phyloP scores from a whole-genome alignment of 2,329 filamentous ascomycete genomes.

The Fusarium sp. region DNA sequence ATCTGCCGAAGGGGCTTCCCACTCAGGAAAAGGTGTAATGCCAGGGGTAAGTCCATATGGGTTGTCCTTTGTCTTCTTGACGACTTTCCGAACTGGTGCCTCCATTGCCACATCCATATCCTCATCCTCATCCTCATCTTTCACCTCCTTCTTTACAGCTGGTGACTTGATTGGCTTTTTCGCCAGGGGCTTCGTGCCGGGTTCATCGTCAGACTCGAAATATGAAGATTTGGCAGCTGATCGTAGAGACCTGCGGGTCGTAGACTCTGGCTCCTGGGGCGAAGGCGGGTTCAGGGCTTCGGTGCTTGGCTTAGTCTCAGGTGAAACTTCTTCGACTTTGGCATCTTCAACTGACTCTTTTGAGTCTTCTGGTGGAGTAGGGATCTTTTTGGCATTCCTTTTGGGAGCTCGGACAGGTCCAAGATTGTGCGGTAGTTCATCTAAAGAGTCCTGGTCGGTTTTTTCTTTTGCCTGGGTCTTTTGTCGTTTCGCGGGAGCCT shows the following conservation, averaged over 20 bases:
- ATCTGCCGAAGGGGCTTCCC: conserved; percentile 35
- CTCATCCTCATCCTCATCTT: conserved; percentile 19
- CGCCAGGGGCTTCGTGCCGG: neutral
- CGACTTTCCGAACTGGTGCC: conserved; percentile 28
- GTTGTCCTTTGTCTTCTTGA: conserved; percentile 42
- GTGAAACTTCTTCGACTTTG: conserved; percentile 10
- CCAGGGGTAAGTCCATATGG: conserved; percentile 45
- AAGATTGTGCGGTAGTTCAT: conserved; percentile 39
- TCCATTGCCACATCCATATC: conserved; percentile 8
- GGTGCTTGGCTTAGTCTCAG: neutral
- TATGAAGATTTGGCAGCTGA: conserved; percentile 30
- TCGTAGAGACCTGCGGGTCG: conserved; percentile 25
- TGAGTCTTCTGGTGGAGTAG: neutral
- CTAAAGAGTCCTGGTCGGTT: conserved; percentile 1
- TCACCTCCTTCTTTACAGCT: conserved; percentile 25
- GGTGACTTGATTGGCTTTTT: conserved; percentile 13
- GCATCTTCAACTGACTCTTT: neutral
- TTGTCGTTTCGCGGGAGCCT: conserved; percentile 12
- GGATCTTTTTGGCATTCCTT: conserved; percentile 8
- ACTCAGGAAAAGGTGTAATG: conserved; percentile 44
- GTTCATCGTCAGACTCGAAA: conserved; percentile 40
- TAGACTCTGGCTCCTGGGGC: neutral
- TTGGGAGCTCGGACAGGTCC: conserved; percentile 15
- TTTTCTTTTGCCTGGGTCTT: conserved; percentile 9
- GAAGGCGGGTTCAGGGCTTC: neutral